phyloP scores from a whole-genome alignment of 78 protist species.

The Isochrysis galbana region DNA sequence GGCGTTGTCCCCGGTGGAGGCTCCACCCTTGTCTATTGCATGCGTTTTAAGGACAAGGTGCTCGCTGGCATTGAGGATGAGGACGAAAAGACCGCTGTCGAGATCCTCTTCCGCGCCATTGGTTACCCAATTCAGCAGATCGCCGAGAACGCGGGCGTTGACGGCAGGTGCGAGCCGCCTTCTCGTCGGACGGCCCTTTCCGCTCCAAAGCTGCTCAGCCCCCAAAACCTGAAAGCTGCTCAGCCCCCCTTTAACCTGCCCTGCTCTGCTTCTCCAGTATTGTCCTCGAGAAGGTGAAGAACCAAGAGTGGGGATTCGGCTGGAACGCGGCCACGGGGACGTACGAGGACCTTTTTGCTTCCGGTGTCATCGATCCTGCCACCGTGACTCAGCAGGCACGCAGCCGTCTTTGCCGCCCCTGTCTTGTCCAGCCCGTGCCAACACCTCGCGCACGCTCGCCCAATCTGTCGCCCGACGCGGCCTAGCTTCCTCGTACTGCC shows the following conservation, averaged over 20 bases:
- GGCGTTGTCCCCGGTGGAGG: slow-evolving; percentile 44
- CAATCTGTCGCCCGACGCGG: too few relatives aligned
- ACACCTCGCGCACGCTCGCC: too few relatives aligned
- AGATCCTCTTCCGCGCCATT: slow-evolving; percentile 14
- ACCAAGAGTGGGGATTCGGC: neutral
- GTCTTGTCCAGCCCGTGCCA: too few relatives aligned
- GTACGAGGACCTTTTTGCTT: slow-evolving; percentile 12
- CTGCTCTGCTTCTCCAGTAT: neutral
- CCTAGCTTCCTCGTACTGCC: too few relatives aligned
- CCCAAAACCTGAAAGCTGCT: too few relatives aligned
- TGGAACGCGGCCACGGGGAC: slow-evolving; percentile 30
- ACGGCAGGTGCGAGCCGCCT: slow-evolving; percentile 13
- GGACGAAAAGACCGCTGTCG: neutral
- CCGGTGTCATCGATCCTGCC: slow-evolving; percentile 41
- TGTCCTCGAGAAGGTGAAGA: neutral
- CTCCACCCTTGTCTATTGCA: neutral
- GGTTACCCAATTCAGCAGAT: neutral
- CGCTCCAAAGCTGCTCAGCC: too few relatives aligned
- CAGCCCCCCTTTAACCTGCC: too few relatives aligned
- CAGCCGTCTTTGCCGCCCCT: too few relatives aligned
- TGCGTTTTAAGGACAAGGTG: neutral
- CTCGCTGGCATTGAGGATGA: neutral
- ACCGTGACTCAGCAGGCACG: slow-evolving; percentile 9
- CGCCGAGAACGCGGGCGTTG: slow-evolving; percentile 9
- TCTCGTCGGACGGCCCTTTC: too few relatives aligned